phyloP scores from a whole-genome alignment of 2,329 filamentous ascomycete genomes.

The Lachnellula hyalina region DNA sequence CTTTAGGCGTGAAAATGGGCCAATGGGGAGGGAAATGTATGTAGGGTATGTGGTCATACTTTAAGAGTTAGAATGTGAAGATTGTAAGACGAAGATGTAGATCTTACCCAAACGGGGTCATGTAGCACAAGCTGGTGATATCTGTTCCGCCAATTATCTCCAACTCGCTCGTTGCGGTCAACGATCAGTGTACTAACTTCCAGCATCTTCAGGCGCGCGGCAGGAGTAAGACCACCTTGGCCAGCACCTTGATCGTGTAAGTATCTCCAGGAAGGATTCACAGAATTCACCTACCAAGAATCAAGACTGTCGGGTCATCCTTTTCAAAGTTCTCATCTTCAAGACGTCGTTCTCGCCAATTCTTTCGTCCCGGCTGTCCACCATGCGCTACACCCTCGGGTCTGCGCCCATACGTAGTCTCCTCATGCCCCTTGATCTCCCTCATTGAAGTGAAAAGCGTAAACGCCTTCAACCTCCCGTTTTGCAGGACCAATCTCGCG shows the following conservation, averaged over 20 bases:
- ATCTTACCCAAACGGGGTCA: constrained; percentile 47
- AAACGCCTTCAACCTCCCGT: constrained; percentile 53
- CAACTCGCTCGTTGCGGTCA: constrained; percentile 52
- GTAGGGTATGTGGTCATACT: constrained; percentile 57
- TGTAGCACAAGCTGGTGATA: constrained; percentile 64
- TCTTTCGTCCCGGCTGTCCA: constrained; percentile 45
- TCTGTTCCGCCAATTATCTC: constrained; percentile 59
- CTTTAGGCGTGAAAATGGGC: constrained; percentile 67
- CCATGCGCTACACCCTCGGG: constrained; percentile 54
- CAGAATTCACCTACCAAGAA: constrained; percentile 46
- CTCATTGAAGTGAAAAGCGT: constrained; percentile 57
- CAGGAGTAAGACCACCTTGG: constrained; percentile 53
- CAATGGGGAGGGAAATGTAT: constrained; percentile 57
- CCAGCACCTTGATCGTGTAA: constrained; percentile 43
- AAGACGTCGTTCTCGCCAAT: constrained; percentile 53
- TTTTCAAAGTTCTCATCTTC: constrained; percentile 42
- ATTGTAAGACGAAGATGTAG: not conserved
- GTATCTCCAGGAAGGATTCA: not conserved
- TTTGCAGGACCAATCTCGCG: constrained; percentile 41
- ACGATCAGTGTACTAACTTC: constrained; percentile 50
- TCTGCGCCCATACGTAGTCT: constrained; percentile 42
- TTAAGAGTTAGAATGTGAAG: not conserved
- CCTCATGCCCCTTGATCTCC: constrained; percentile 49
- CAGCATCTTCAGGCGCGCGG: constrained; percentile 56
- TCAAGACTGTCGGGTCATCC: constrained; percentile 47